These are phyloP conservation scores for Marasmius sp. DNA, from an alignment of 1,284 basidiomycete species.

Conservation along the genomic window DNA sequence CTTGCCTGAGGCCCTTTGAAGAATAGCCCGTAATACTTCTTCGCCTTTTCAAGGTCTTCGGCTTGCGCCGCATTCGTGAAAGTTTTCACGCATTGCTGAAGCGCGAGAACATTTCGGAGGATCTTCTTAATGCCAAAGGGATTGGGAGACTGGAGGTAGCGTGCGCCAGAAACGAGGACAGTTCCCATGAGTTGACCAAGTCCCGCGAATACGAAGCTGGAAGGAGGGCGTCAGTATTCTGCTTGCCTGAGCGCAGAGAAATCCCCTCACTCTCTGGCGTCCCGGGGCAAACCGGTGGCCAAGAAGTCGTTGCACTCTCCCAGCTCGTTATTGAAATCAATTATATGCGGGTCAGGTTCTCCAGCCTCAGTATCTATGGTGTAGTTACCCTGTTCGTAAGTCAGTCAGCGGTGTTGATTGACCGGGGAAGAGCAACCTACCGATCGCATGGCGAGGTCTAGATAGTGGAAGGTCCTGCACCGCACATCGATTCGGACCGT, in stretches of 20 bases:
- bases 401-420: constrained; percentile 5
- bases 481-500: constrained; percentile 90
- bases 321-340: constrained; percentile 86
- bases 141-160: constrained; percentile 73
- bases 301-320: constrained; percentile 76
- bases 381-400: constrained; percentile 71
- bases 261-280: constrained; percentile 63
- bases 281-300: constrained; percentile 57
- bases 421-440: constrained; percentile 36
- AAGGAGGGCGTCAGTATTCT: constrained; percentile 7
- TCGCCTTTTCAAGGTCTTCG: constrained; percentile 74
- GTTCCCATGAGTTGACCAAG: constrained; percentile 87
- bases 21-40: constrained; percentile 84
- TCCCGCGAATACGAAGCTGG: constrained; percentile 82
- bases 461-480: constrained; percentile 81
- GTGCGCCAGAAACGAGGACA: constrained; percentile 76
- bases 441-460: constrained; percentile 76
- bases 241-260: background rate
- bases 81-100: constrained; percentile 91
- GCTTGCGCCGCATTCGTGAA: constrained; percentile 62
- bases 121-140: constrained; percentile 86
- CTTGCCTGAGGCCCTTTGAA: constrained; percentile 71
- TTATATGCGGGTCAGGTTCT: constrained; percentile 89
- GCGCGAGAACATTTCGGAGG: constrained; percentile 84
- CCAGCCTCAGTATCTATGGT: constrained; percentile 77